Percentiles rank a stretch among this genome's conserved stretches.
Conservation (phyloP, 73 alveolate species). For the Paramecium primaurelia region DNA sequence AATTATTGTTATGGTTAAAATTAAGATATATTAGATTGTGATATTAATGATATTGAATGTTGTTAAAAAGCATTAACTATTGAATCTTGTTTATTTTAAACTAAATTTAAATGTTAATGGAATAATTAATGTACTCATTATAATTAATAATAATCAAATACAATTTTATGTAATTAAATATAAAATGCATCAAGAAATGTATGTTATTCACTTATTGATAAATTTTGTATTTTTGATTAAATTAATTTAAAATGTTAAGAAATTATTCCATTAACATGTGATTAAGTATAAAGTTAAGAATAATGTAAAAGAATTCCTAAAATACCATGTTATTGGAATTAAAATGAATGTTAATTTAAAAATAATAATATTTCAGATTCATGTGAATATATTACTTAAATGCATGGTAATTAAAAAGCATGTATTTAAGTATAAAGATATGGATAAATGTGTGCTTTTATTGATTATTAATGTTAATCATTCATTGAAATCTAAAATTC, state of each 20-base stretch:
- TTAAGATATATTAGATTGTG: not conserved
- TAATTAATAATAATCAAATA: not conserved
- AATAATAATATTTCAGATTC: not conserved
- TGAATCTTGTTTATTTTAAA: not conserved
- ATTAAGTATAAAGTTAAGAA: not conserved
- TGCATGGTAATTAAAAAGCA: not conserved
- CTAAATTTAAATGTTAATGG: not conserved
- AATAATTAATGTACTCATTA: not conserved
- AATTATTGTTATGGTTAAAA: not conserved
- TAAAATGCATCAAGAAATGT: not conserved
- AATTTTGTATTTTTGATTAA: not conserved
- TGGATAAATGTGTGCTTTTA: not conserved
- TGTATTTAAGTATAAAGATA: not conserved
- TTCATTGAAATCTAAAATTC: not conserved
- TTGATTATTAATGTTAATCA: not conserved
- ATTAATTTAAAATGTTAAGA: not conserved
- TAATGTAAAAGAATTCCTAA: not conserved
- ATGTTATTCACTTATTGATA: not conserved
- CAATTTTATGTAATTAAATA: not conserved
- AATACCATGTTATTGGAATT: not conserved
- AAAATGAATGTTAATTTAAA: not conserved
- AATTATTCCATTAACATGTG: not conserved
- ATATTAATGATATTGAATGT: not conserved
- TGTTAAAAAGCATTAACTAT: not conserved
- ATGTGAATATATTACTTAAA: not conserved